Base-by-base conservation (phyloP, 495 filamentous ascomycete genomes). In the Penicillium paxilli region DNA sequence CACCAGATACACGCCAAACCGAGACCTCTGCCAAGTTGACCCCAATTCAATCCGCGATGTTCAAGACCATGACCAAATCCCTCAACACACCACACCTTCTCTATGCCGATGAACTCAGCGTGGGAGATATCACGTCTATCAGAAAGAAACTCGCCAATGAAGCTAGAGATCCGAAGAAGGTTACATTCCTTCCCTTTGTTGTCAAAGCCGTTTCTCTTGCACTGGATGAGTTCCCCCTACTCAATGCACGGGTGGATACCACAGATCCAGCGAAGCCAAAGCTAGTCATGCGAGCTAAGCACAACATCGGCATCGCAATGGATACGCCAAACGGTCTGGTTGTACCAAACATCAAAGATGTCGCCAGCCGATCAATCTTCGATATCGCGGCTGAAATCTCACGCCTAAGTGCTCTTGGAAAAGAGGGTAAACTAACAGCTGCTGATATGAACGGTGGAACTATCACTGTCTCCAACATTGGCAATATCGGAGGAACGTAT, bases 251-350 rank as follows among this genome's bases (percentile, higher is more conserved):
- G 23, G 80, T 98, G 22, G 90, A 96, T 47, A 65, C 68, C 26
- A 81, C 66, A 51, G 72, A 75, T 51, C 68, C 77, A 7, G 65
- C 73, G 26, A 88, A 87, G 58, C 87, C 90, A 5, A 79, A 79
- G 25, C 78, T 99, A 0, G 74, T 93, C 48, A 82, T 87, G 70
- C 88, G 90, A 44, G 80, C 81, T 32, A 83, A 88, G 49, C 95
- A 98, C 77, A 96, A 99, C 68, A 93, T 99, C 52, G 95, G 95
- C 44, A 79, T 99, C 11, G 95, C 94, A 33, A 92, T 98, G 83
- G 95, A 98, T 68, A 96, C 95, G 0, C 91, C 95, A 1, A 73
- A 75, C 9, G 95, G 95, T 10, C 82, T 99, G 16, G 73, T 99
- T 10, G 95, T 99, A 5, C 95, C 95, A n/a, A 95, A 96, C 24